Conservation (phyloP, 2,329 filamentous ascomycete species). For the Alternaria sp. region DNA sequence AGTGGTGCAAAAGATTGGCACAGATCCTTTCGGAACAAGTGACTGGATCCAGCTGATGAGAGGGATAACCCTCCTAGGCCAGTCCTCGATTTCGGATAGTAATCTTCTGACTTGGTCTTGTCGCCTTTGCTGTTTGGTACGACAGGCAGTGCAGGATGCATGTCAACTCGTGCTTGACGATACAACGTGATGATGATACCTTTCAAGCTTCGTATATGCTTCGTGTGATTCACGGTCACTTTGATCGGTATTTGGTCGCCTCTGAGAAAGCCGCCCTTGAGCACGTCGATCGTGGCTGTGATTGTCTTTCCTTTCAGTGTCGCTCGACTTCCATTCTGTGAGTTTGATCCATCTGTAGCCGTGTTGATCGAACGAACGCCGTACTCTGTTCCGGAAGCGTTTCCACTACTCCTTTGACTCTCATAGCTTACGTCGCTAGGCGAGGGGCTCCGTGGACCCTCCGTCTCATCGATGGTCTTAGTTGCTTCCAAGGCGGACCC, state of each 20-base stretch:
- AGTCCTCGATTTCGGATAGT: slow-evolving; percentile 85
- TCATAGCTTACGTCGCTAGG: slow-evolving; percentile 57
- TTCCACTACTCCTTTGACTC: slow-evolving; percentile 63
- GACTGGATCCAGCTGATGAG: slow-evolving; percentile 83
- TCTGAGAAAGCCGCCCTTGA: slow-evolving; percentile 82
- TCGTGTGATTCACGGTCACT: slow-evolving; percentile 85
- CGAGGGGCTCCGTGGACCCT: slow-evolving; percentile 51
- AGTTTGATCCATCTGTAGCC: slow-evolving; percentile 52
- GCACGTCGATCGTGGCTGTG: slow-evolving; percentile 81
- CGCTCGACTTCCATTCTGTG: slow-evolving; percentile 56
- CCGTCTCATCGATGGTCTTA: slow-evolving; percentile 37
- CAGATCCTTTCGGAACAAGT: slow-evolving; percentile 94
- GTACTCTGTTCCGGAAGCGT: slow-evolving; percentile 54
- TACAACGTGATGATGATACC: slow-evolving; percentile 94
- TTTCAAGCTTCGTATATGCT: slow-evolving; percentile 86
- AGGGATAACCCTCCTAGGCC: slow-evolving; percentile 86
- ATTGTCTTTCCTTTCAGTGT: slow-evolving; percentile 75
- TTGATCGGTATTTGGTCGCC: slow-evolving; percentile 83
- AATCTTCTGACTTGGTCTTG: slow-evolving; percentile 78
- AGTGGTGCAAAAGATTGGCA: slow-evolving; percentile 87
- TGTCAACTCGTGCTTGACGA: slow-evolving; percentile 88
- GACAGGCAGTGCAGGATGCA: slow-evolving; percentile 69
- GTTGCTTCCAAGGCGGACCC: slow-evolving; percentile 29
- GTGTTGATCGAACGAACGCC: slow-evolving; percentile 50
- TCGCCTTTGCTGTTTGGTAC: slow-evolving; percentile 69